A percentile compares a stretch with the other conserved stretches of the same genome.
These are phyloP conservation scores for Phytopythium chamaehyphon DNA, from an alignment of 352 stramenopile genomes.

Conservation along the genomic window DNA sequence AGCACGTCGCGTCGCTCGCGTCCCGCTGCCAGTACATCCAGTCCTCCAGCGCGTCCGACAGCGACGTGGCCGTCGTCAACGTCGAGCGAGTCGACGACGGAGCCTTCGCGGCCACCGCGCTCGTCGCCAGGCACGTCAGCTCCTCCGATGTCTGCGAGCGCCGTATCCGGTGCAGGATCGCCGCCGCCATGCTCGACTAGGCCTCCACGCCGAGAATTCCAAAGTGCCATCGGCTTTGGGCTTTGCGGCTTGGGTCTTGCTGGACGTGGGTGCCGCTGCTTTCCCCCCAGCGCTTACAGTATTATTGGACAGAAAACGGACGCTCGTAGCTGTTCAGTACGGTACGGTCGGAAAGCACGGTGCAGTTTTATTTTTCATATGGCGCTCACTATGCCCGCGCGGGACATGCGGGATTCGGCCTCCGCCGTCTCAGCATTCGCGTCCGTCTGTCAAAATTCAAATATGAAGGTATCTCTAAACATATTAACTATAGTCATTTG, in stretches of 20 bases:
- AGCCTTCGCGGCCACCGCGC: slow-evolving; percentile 15
- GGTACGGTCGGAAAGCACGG: too few relatives aligned
- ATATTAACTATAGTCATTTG: too few relatives aligned
- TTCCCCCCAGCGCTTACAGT: too few relatives aligned
- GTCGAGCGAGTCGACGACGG: slow-evolving; percentile 39
- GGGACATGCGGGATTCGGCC: too few relatives aligned
- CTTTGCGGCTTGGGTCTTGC: neutral
- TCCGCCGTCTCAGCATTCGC: too few relatives aligned
- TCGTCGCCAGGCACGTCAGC: slow-evolving; percentile 26
- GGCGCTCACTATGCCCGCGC: too few relatives aligned
- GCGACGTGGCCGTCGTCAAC: slow-evolving; percentile 34
- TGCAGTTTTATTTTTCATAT: too few relatives aligned
- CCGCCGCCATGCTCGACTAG: neutral
- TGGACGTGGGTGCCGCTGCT: neutral
- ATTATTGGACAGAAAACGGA: too few relatives aligned
- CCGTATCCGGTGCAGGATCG: slow-evolving; percentile 18
- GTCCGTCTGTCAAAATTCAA: too few relatives aligned
- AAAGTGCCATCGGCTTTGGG: neutral
- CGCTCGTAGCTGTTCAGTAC: too few relatives aligned
- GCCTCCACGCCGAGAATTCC: neutral
- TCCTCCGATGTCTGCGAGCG: slow-evolving; percentile 23
- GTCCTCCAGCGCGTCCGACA: slow-evolving; percentile 45
- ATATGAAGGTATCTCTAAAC: too few relatives aligned
- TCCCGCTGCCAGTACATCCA: slow-evolving; percentile 87
- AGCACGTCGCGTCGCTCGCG: slow-evolving; percentile 56